Evolutionary conservation across 2,329 filamentous ascomycete genomes (phyloP), one percentile per base, ranked within the genome.

Genomic region (Aspergillus clavatus): DNA sequence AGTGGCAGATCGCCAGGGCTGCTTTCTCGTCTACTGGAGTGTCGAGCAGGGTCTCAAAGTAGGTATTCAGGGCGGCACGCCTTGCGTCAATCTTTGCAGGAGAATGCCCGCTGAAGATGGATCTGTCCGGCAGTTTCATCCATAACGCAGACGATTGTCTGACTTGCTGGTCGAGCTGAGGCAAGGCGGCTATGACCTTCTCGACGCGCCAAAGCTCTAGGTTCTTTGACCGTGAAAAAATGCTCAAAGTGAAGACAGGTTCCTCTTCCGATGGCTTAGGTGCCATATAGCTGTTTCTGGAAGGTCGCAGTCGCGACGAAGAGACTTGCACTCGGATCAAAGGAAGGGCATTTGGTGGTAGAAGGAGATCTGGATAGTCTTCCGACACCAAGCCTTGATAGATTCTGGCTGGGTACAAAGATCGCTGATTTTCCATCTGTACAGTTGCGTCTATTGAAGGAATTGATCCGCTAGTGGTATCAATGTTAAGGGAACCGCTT

Each of bases 261-360:
- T 96, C 90, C 61, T 95, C 91, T 46, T 96, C 90, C 16, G 86
- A 74, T 50, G 87, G 84, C 40, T 82, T 91, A 8, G 89, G 74
- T 2, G 83, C 87, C 59, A 95, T 74, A 55, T 93, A 80, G 63
- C 90, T 96, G 28, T 89, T 83, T 52, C 91, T 78, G 0, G 91
- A 95, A 11, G 91, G 93, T 61, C 88, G 89, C 75, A 98, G 83
- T n/a, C 93, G 83, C 18, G 93, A 97, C 4, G 93, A 97, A 3
- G 89, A 88, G 3, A 96, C 91, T 63, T 81, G 87, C 38, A 96
- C 83, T 52, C 86, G 81, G 45, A 98, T 85, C 1, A 87, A 88
- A 3, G 88, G 86, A 6, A 98, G 74, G 5, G 90, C 89, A 63
- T 95, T 94, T 0, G 93, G 91, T 7, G 89, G 83, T 2, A 98